Evolutionary conservation across 83 land plant genomes (phyloP).

Genomic region (Diphasiastrum complanatum): DNA sequence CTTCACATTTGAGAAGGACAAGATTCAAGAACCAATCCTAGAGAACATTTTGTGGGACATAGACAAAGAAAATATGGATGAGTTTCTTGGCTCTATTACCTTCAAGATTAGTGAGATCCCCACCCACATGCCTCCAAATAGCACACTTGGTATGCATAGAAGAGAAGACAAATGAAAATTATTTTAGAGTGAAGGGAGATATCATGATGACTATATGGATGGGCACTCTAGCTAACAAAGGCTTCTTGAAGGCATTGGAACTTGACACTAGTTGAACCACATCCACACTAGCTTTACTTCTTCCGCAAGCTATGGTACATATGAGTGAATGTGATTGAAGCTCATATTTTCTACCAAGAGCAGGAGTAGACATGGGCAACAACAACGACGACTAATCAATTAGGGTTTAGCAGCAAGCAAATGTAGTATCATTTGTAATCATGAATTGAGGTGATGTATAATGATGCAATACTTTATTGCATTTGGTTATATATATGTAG

Average conservation of each 20-base stretch:
- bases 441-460: no score
- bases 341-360: no score
- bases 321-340: conserved; percentile 70
- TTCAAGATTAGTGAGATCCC: conserved; percentile 63
- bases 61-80: conserved; percentile 36
- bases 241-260: conserved; percentile 77
- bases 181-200: conserved; percentile 42
- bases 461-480: no score
- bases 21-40: conserved; percentile 33
- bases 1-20: conserved; percentile 66
- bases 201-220: conserved; percentile 78
- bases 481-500: no score
- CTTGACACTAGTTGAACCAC: conserved; percentile 57
- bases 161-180: conserved; percentile 40
- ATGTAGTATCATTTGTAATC: no score
- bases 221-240: conserved; percentile 92
- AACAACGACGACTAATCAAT: no score
- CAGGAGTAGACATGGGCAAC: no score
- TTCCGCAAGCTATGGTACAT: conserved; percentile 89
- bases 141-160: conserved; percentile 62
- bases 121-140: conserved; percentile 57
- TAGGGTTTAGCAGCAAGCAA: no score
- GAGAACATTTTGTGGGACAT: conserved; percentile 30
- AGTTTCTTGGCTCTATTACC: conserved; percentile 45
- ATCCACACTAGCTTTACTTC: conserved; percentile 63